A percentile compares a stretch with the other conserved stretches of the same genome.
These are phyloP conservation scores for Cornus florida DNA, from an alignment of 148 eudicot genomes.

Conservation along the genomic window DNA sequence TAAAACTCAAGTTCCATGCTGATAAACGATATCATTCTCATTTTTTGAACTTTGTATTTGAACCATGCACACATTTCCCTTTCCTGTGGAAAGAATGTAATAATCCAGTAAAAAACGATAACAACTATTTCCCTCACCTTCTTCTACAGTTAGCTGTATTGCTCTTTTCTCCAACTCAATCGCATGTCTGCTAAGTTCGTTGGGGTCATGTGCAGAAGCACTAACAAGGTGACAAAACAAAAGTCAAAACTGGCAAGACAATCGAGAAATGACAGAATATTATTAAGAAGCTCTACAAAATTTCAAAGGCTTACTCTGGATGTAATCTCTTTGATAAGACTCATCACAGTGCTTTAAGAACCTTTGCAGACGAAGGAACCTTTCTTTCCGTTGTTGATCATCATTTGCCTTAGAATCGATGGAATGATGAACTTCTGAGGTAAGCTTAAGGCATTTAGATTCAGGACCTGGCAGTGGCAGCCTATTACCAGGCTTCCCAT, in stretches of 20 bases:
- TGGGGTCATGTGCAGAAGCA: conserved; percentile 32
- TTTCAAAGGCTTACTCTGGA: conserved; percentile 28
- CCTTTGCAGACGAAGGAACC: conserved; percentile 34
- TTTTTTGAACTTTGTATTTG: too few relatives aligned
- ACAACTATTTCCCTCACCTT: conserved; percentile 25
- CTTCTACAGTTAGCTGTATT: conserved; percentile 42
- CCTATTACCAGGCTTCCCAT: conserved; percentile 24
- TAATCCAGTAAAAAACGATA: neutral
- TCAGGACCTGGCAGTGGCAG: conserved; percentile 13
- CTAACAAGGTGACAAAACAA: conserved; percentile 19
- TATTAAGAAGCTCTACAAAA: neutral
- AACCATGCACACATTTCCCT: too few relatives aligned
- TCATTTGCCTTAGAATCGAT: conserved; percentile 7
- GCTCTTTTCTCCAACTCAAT: conserved; percentile 46
- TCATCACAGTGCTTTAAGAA: conserved; percentile 39
- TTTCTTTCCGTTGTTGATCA: conserved; percentile 29
- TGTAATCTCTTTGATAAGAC: conserved; percentile 24
- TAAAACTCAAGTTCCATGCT: neutral
- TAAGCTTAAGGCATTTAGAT: conserved; percentile 15
- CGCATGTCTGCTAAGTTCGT: conserved; percentile 45
- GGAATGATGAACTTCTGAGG: conserved; percentile 17
- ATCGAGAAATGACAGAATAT: neutral
- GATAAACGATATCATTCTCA: too few relatives aligned
- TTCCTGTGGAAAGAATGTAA: neutral
- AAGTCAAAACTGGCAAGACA: conserved; percentile 7